Percentiles rank a stretch among this genome's conserved stretches.
These are phyloP conservation scores for Leccinum pachyderme DNA, from an alignment of 1,284 basidiomycete genomes.

Conservation along the genomic window DNA sequence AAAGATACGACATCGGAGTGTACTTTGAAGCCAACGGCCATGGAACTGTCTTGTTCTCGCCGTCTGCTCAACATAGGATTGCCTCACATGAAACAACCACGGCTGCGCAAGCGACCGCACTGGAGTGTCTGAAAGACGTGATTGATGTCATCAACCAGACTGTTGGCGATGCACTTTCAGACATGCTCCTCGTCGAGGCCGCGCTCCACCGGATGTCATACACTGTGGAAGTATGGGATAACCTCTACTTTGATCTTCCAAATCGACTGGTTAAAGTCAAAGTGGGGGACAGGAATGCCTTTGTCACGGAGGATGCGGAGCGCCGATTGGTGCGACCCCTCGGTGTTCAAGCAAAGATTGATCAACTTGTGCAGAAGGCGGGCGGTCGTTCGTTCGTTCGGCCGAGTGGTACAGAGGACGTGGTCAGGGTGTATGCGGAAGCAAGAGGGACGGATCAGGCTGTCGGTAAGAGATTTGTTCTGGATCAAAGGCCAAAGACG, in stretches of 20 bases:
- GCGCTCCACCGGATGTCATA: conserved; percentile 89
- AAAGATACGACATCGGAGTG: conserved; percentile 87
- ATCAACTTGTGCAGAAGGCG: conserved; percentile 83
- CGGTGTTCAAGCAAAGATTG: conserved; percentile 84
- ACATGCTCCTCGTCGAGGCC: conserved; percentile 94
- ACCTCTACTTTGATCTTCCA: conserved; percentile 90
- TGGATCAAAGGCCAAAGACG: conserved; percentile 1
- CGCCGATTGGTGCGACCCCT: conserved; percentile 79
- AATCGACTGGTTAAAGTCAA: conserved; percentile 97
- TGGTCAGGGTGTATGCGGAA: conserved; percentile 97
- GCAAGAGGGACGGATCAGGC: conserved; percentile 73
- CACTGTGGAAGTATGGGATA: conserved; percentile 89
- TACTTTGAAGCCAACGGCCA: conserved; percentile 99
- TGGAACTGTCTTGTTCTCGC: conserved; percentile 95
- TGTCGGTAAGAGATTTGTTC: conserved; percentile 61
- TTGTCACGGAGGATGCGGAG: conserved; percentile 95
- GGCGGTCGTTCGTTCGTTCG: conserved; percentile 91
- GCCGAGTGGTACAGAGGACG: conserved; percentile 98
- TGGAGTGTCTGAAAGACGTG: conserved; percentile 75
- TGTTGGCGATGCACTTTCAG: conserved; percentile 95
- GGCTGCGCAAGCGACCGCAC: conserved; percentile 76
- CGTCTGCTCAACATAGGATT: conserved; percentile 61
- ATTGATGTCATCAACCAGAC: conserved; percentile 95
- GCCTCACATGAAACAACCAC: conserved; percentile 68
- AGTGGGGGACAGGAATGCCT: conserved; percentile 80